Evolutionary conservation across 441 rosid genomes (phyloP).

Genomic region (Jatropha podagrica): DNA sequence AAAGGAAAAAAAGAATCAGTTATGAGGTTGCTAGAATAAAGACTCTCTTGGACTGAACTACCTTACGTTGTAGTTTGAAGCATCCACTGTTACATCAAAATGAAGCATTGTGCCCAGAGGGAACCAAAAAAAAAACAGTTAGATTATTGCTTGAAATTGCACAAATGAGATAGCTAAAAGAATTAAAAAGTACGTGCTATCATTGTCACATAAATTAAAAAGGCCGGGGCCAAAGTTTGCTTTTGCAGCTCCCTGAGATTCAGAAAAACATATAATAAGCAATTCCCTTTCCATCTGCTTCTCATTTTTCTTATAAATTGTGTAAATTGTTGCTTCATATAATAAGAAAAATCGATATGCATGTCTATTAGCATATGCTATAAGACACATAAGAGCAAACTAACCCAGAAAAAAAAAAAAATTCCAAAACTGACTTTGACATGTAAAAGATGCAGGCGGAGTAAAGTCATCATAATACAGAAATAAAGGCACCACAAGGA

Average conservation of each 20-base stretch:
- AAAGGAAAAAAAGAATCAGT: background rate
- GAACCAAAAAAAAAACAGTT: background rate
- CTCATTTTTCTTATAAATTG: background rate
- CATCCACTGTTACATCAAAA: background rate
- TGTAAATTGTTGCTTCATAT: background rate
- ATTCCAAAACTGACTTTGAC: background rate
- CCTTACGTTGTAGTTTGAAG: background rate
- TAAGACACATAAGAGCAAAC: background rate
- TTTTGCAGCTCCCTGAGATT: background rate
- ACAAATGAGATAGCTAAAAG: background rate
- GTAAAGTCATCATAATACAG: background rate
- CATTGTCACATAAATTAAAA: background rate
- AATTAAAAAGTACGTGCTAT: background rate
- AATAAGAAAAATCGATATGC: background rate
- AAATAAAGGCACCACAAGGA: background rate
- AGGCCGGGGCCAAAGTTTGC: background rate
- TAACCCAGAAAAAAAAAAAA: background rate
- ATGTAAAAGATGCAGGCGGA: background rate
- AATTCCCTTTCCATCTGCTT: background rate
- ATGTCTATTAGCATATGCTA: background rate
- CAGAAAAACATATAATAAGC: background rate
- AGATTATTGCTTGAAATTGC: background rate
- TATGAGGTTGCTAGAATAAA: background rate
- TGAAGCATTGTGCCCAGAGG: background rate
- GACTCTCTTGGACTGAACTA: background rate